Evolutionary conservation across 805 yeast species (phyloP).

Genomic region (Lachancea thermotolerans): DNA sequence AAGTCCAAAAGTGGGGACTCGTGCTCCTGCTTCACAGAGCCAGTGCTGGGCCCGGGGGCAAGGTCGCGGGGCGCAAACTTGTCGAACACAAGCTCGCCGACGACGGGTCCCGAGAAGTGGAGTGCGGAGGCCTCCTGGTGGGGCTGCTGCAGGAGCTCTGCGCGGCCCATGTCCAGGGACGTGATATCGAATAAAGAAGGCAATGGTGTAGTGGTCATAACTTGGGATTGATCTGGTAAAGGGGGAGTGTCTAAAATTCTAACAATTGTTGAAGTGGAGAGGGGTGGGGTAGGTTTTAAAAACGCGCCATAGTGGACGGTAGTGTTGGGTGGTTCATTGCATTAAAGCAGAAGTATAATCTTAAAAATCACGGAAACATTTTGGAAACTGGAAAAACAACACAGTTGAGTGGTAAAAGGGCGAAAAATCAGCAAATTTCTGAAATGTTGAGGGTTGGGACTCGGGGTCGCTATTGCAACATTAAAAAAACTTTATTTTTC

Average conservation of each 20-base stretch:
- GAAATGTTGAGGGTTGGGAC: background rate
- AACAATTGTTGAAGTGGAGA: background rate
- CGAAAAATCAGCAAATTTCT: background rate
- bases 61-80: conserved; percentile 18
- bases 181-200: conserved; percentile 8
- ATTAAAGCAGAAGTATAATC: conserved; percentile 3
- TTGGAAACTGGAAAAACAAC: conserved; percentile 4
- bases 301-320: conserved; percentile 10
- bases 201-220: conserved; percentile 6
- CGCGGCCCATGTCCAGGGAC: conserved; percentile 1
- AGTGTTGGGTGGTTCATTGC: conserved; percentile 5
- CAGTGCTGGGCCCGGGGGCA: conserved; percentile 3
- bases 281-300: background rate
- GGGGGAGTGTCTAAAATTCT: background rate
- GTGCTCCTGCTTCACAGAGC: conserved; percentile 3
- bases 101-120: conserved; percentile 11
- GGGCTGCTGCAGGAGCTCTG: conserved; percentile 1
- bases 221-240: too few species aligned
- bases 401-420: background rate
- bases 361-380: conserved; percentile 3
- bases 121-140: background rate
- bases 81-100: conserved; percentile 24
- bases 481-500: conserved; percentile 7
- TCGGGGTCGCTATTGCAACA: conserved; percentile 5
- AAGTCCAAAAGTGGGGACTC: conserved; percentile 4